Evolutionary conservation across 441 rosid genomes (phyloP).

Genomic region (Capsella rubella): DNA sequence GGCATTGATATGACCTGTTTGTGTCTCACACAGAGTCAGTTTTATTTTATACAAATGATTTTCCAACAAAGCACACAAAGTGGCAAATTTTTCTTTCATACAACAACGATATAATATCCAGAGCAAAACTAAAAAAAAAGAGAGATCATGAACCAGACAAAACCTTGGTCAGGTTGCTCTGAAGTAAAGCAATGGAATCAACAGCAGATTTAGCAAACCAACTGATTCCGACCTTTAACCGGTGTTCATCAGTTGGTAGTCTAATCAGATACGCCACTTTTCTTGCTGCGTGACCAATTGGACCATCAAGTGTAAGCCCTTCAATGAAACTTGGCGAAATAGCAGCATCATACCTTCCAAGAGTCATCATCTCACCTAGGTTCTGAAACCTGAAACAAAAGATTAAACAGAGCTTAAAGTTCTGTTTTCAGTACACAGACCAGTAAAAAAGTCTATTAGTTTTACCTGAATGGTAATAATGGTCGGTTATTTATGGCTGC

Average conservation of each 20-base stretch:
- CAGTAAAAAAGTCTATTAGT: not conserved
- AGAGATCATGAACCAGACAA: constrained; percentile 53
- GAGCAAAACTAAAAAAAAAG: not conserved
- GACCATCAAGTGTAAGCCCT: constrained; percentile 89
- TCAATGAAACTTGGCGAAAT: constrained; percentile 88
- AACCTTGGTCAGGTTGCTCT: constrained; percentile 68
- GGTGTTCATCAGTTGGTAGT: constrained; percentile 92
- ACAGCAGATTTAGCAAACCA: constrained; percentile 86
- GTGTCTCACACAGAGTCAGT: not conserved
- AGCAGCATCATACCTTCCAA: constrained; percentile 89
- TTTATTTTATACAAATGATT: not conserved
- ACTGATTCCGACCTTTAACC: constrained; percentile 88
- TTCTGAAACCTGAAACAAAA: constrained; percentile 75
- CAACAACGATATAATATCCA: not conserved
- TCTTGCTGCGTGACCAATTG: constrained; percentile 90
- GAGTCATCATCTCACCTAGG: constrained; percentile 95
- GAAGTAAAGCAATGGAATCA: constrained; percentile 79
- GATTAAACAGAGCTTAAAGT: constrained; percentile 1
- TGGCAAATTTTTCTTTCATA: constrained; percentile 20
- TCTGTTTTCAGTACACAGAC: constrained; percentile 21
- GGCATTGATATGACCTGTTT: not conserved
- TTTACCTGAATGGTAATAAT: constrained; percentile 86
- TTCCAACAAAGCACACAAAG: constrained; percentile 10
- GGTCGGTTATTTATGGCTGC: constrained; percentile 92
- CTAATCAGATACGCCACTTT: constrained; percentile 85